These are phyloP conservation scores for Cutaneotrichosporon spelunceum DNA, from an alignment of 1,284 basidiomycete genomes.

Conservation along the genomic window DNA sequence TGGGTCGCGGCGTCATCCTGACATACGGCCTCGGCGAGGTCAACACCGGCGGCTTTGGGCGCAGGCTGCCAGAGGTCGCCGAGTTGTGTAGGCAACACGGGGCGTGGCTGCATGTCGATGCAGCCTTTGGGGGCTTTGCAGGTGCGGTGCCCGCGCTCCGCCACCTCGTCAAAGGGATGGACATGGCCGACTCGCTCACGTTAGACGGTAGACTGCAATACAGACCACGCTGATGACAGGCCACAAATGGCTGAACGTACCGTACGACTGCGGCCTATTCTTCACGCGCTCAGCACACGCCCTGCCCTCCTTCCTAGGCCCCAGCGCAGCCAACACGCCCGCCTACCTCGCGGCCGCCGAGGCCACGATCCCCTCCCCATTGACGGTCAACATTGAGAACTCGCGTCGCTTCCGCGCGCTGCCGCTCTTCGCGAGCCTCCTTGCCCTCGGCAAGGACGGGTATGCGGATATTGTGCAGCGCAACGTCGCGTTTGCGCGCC, in stretches of 20 bases:
- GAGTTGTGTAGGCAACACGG: slow-evolving; percentile 49
- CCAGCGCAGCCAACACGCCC: slow-evolving; percentile 49
- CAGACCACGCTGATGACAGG: slow-evolving; percentile 28
- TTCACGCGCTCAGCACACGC: slow-evolving; percentile 45
- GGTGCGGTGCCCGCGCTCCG: slow-evolving; percentile 50
- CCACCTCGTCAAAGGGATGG: slow-evolving; percentile 48
- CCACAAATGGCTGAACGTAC: slow-evolving; percentile 55
- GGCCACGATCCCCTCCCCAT: slow-evolving; percentile 33
- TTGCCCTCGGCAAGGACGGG: slow-evolving; percentile 53
- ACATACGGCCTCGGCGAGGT: slow-evolving; percentile 55
- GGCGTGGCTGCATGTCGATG: slow-evolving; percentile 58
- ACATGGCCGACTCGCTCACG: slow-evolving; percentile 54
- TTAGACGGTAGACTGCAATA: slow-evolving; percentile 48
- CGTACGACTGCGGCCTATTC: slow-evolving; percentile 57
- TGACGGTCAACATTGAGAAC: slow-evolving; percentile 55
- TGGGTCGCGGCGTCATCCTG: slow-evolving; percentile 50
- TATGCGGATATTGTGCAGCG: slow-evolving; percentile 51
- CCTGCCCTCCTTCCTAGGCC: slow-evolving; percentile 52
- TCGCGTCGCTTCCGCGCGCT: slow-evolving; percentile 56
- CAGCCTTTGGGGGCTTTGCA: slow-evolving; percentile 44
- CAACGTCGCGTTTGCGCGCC: slow-evolving; percentile 53
- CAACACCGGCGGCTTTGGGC: slow-evolving; percentile 55
- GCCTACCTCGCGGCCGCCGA: slow-evolving; percentile 48
- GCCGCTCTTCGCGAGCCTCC: slow-evolving; percentile 54
- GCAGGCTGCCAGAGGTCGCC: slow-evolving; percentile 42